These are phyloP conservation scores for Hygrophoropsis aurantiaca DNA, from an alignment of 768 basidiomycete genomes.

Conservation along the genomic window DNA sequence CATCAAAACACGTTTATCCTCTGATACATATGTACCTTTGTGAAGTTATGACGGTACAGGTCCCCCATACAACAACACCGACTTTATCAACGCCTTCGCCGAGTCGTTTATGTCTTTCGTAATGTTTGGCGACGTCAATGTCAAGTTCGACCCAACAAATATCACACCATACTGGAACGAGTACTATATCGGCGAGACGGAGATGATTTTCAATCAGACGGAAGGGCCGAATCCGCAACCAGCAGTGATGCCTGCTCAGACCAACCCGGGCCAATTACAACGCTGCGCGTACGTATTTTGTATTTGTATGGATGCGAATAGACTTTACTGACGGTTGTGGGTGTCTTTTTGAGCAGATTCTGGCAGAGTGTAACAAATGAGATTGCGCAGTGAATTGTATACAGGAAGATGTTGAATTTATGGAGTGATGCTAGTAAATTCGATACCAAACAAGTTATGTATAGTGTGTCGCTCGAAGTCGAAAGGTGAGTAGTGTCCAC, in stretches of 20 bases:
- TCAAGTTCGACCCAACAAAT: conserved; percentile 8
- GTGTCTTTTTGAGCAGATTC: neutral
- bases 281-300: conserved; percentile 6
- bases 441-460: too few relatives aligned
- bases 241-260: neutral
- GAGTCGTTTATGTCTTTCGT: conserved; percentile 25
- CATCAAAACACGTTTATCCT: neutral
- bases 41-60: conserved; percentile 2
- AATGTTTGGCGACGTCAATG: conserved; percentile 11
- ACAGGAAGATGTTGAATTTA: too few relatives aligned
- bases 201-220: conserved; percentile 47
- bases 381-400: neutral
- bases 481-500: too few relatives aligned
- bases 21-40: neutral
- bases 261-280: neutral
- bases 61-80: conserved; percentile 16
- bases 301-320: neutral
- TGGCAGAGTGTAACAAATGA: neutral
- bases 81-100: conserved; percentile 36
- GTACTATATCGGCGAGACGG: conserved; percentile 15
- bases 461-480: too few relatives aligned
- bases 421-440: too few relatives aligned
- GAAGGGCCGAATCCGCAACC: conserved; percentile 4
- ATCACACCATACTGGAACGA: conserved; percentile 13
- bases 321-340: neutral